Percentiles rank a stretch among this genome's conserved stretches.
These are phyloP conservation scores for Whalleya microplaca DNA, from an alignment of 2,329 filamentous ascomycete genomes.

Conservation along the genomic window DNA sequence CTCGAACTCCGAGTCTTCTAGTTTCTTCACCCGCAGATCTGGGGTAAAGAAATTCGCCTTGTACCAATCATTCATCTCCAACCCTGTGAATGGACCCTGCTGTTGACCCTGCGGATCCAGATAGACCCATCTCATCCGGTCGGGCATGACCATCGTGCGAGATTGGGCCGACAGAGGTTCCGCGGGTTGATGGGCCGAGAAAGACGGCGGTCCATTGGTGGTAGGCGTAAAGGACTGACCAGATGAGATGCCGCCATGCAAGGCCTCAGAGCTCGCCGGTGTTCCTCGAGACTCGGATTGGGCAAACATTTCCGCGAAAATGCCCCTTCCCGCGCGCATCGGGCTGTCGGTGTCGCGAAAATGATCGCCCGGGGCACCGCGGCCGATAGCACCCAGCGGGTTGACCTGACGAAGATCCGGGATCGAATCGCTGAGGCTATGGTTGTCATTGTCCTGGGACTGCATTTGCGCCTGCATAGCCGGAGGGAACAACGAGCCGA, in stretches of 20 bases:
- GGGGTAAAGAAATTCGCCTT: slow-evolving; percentile 97
- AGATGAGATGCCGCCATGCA: slow-evolving; percentile 29
- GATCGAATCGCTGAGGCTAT: slow-evolving; percentile 59
- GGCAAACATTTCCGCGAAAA: slow-evolving; percentile 60
- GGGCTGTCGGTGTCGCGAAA: slow-evolving; percentile 63
- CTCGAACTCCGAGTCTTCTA: slow-evolving; percentile 93
- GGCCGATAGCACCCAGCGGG: slow-evolving; percentile 69
- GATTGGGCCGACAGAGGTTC: slow-evolving; percentile 68
- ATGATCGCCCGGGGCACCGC: slow-evolving; percentile 59
- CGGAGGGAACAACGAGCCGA: slow-evolving; percentile 84
- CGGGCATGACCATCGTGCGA: slow-evolving; percentile 97
- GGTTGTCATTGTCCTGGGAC: slow-evolving; percentile 64
- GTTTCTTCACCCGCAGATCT: slow-evolving; percentile 90
- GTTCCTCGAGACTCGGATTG: slow-evolving; percentile 40
- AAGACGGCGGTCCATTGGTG: slow-evolving; percentile 36
- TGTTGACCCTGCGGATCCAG: slow-evolving; percentile 90
- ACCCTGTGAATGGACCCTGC: slow-evolving; percentile 91
- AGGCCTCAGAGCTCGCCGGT: slow-evolving; percentile 38
- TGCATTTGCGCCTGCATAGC: slow-evolving; percentile 94
- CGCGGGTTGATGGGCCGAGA: slow-evolving; percentile 41
- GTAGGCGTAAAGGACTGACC: slow-evolving; percentile 38
- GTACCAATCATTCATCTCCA: slow-evolving; percentile 99
- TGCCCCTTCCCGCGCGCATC: slow-evolving; percentile 56
- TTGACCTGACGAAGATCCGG: slow-evolving; percentile 64
- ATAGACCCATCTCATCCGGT: slow-evolving; percentile 98